A percentile compares a stretch with the other conserved stretches of the same genome.
phyloP scores from a whole-genome alignment of 331 rosid species.

The Acacia concinna region DNA sequence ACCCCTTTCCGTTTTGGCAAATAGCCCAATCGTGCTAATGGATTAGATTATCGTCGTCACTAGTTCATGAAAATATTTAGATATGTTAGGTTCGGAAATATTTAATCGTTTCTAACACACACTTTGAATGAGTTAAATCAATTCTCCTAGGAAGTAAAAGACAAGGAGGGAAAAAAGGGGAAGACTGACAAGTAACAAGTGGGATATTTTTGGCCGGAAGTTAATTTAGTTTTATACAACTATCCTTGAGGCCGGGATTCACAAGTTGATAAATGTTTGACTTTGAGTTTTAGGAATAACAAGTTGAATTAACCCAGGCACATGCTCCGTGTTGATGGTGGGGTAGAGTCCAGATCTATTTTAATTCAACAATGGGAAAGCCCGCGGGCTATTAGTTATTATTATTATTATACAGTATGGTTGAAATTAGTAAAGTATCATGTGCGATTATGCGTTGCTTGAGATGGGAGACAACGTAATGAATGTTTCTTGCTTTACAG shows the following conservation, averaged over 20 bases:
- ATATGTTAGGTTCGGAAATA: not conserved
- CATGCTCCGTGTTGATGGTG: not conserved
- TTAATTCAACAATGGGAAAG: not conserved
- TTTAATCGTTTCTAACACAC: not conserved
- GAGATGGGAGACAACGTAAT: constrained; percentile 29
- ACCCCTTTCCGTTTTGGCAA: not conserved
- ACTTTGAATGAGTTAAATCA: not conserved
- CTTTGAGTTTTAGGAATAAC: not conserved
- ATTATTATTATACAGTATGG: not conserved
- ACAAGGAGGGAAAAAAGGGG: not conserved
- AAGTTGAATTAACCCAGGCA: not conserved
- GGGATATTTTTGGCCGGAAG: not conserved
- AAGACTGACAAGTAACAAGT: not conserved
- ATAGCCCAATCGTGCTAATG: not conserved
- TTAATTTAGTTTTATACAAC: not conserved
- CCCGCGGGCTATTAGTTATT: no score
- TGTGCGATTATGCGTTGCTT: constrained; percentile 38
- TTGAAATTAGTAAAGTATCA: not conserved
- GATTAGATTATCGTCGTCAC: constrained; percentile 3
- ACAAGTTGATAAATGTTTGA: not conserved
- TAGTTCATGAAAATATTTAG: not conserved
- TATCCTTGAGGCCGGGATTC: not conserved
- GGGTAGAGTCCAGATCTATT: not conserved
- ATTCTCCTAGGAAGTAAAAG: not conserved
- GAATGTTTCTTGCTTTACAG: not conserved